phyloP scores from a whole-genome alignment of 257 asterid genomes.

The Przewalskia tangutica region DNA sequence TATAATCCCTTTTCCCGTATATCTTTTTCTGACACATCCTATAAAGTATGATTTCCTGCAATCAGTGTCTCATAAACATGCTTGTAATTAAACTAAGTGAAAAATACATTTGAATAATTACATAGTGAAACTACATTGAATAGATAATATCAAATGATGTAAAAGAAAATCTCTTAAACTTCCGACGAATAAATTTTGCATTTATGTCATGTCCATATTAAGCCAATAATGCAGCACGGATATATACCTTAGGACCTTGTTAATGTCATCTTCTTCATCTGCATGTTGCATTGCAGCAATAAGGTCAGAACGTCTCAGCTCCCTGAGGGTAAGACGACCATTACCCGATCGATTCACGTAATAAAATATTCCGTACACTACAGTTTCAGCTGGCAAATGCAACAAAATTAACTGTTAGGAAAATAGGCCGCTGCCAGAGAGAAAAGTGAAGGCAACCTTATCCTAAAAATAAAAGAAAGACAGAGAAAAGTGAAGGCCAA shows the following conservation, averaged over 20 bases:
- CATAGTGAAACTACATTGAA: background rate
- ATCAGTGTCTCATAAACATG: background rate
- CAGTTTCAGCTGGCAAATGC: conserved; percentile 94
- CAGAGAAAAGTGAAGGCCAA: background rate
- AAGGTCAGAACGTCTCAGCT: conserved; percentile 86
- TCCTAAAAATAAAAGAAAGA: background rate
- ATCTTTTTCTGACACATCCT: background rate
- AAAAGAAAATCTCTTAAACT: background rate
- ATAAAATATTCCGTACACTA: conserved; percentile 93
- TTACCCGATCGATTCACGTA: conserved; percentile 91
- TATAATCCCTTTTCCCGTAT: background rate
- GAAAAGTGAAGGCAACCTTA: background rate
- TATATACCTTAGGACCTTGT: conserved; percentile 86
- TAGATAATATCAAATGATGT: background rate
- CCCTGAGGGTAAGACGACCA: conserved; percentile 87
- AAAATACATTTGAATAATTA: background rate
- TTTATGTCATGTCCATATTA: background rate
- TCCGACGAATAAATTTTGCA: background rate
- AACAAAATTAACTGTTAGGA: conserved; percentile 33
- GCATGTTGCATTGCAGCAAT: conserved; percentile 96
- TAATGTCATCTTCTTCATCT: conserved; percentile 98
- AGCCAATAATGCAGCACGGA: conserved; percentile 1
- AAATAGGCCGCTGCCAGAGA: background rate
- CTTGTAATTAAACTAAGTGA: background rate
- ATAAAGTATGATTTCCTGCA: conserved; percentile 1